Conservation (phyloP, 768 basidiomycete genomes). For the Tephrocybe sp. region DNA sequence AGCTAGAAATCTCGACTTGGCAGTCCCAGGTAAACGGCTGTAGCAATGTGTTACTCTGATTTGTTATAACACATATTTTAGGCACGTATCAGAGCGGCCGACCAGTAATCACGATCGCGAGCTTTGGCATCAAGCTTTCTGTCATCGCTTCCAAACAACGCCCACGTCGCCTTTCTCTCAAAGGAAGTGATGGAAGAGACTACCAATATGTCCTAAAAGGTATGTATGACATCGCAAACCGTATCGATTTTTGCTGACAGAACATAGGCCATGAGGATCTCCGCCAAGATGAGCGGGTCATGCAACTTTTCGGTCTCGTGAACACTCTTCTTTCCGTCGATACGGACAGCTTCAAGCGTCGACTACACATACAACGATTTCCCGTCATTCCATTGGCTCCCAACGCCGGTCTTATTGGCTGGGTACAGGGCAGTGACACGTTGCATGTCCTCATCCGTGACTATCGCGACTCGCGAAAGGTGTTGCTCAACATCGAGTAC, state of each 20-base stretch:
- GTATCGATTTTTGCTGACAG: not conserved
- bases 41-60: not conserved
- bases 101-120: slow-evolving; percentile 74
- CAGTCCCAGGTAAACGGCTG: slow-evolving; percentile 75
- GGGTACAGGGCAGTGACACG: slow-evolving; percentile 96
- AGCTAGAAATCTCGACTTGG: slow-evolving; percentile 86
- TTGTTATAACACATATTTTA: slow-evolving; percentile 22
- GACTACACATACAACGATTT: slow-evolving; percentile 90
- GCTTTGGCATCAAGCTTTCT: slow-evolving; percentile 85
- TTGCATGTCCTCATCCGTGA: slow-evolving; percentile 95
- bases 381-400: slow-evolving; percentile 94
- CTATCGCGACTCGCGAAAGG: slow-evolving; percentile 94
- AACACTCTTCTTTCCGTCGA: slow-evolving; percentile 93
- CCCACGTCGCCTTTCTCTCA: slow-evolving; percentile 82
- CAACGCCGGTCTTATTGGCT: slow-evolving; percentile 90
- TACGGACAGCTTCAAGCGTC: slow-evolving; percentile 92
- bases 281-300: slow-evolving; percentile 97
- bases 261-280: slow-evolving; percentile 93
- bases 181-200: slow-evolving; percentile 89
- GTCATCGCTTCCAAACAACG: slow-evolving; percentile 98
- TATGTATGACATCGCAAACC: slow-evolving; percentile 23
- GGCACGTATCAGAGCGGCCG: slow-evolving; percentile 93
- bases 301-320: slow-evolving; percentile 97
- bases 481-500: slow-evolving; percentile 96
- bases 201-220: slow-evolving; percentile 94